Conservation (phyloP, 371 early-diverging fungal species). For the Mortierella sp. region DNA sequence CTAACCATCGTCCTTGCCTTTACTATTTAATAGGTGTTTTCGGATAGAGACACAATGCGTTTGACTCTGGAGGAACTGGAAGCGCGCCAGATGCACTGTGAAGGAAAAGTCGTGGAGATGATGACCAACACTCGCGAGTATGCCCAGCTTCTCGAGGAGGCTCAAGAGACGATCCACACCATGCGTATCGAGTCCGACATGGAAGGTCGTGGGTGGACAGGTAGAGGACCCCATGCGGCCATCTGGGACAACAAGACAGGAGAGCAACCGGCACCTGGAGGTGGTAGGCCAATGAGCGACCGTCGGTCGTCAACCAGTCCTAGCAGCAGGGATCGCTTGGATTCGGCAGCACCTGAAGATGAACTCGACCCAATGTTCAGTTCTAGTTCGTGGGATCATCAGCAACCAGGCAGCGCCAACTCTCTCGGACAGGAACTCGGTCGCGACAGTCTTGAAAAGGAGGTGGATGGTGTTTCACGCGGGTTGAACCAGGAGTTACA, state of each 20-base stretch:
- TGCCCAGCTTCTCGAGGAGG: conserved; percentile 72
- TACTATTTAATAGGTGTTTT: conserved; percentile 61
- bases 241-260: conserved; percentile 52
- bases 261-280: conserved; percentile 24
- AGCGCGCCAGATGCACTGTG: conserved; percentile 70
- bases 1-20: neutral
- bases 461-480: neutral
- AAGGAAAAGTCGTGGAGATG: conserved; percentile 71
- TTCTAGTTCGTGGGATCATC: conserved; percentile 5
- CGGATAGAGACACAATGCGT: conserved; percentile 72
- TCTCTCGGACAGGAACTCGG: conserved; percentile 34
- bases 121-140: conserved; percentile 76
- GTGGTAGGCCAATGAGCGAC: neutral
- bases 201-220: conserved; percentile 52
- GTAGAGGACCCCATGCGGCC: conserved; percentile 33
- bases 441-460: conserved; percentile 12
- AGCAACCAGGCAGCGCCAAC: neutral
- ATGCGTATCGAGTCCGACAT: conserved; percentile 47
- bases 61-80: conserved; percentile 74
- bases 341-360: neutral
- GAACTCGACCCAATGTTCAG: conserved; percentile 40
- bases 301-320: neutral
- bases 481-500: conserved; percentile 14
- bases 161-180: conserved; percentile 74
- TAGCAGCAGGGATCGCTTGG: neutral